phyloP scores from a whole-genome alignment of 352 stramenopile genomes.

The Phytophthora gonapodyides region DNA sequence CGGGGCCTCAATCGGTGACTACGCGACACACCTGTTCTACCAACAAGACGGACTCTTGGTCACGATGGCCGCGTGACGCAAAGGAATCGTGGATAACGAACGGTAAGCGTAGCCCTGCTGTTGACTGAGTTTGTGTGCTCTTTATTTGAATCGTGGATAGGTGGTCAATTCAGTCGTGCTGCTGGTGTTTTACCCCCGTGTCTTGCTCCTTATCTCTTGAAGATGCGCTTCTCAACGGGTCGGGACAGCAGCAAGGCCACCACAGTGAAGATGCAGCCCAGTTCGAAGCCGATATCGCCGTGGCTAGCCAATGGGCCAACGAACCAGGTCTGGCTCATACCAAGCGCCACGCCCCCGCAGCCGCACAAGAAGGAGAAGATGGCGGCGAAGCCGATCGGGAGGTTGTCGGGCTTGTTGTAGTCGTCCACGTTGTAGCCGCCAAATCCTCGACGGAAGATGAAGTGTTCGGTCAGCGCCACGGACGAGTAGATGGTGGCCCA shows the following conservation, averaged over 20 bases:
- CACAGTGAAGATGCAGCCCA: slow-evolving; percentile 35
- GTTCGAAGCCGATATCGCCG: slow-evolving; percentile 44
- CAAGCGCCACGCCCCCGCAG: slow-evolving; percentile 32
- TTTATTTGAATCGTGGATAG: slow-evolving; percentile 21
- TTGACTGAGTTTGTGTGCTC: slow-evolving; percentile 9
- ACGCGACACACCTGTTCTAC: slow-evolving; percentile 69
- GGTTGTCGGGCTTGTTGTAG: slow-evolving; percentile 35
- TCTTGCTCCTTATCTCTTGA: slow-evolving; percentile 13
- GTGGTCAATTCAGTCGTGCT: slow-evolving; percentile 18
- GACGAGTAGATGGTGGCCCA: slow-evolving; percentile 44
- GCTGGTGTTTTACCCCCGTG: neutral
- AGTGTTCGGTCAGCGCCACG: slow-evolving; percentile 39
- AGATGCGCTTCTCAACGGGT: slow-evolving; percentile 7
- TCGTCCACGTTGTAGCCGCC: slow-evolving; percentile 42
- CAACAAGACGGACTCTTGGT: slow-evolving; percentile 76
- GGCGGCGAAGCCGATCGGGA: slow-evolving; percentile 40
- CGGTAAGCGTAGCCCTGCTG: slow-evolving; percentile 12
- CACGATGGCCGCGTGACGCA: slow-evolving; percentile 53
- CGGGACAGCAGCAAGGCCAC: slow-evolving; percentile 1
- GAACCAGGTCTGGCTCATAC: slow-evolving; percentile 54
- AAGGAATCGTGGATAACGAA: neutral
- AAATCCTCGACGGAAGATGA: slow-evolving; percentile 44
- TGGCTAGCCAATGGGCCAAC: slow-evolving; percentile 29
- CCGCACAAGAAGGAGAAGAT: slow-evolving; percentile 43
- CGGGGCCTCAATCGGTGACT: slow-evolving; percentile 65